These are phyloP conservation scores for Yarrowia osloensis DNA, from an alignment of 805 yeast genomes.

Conservation along the genomic window DNA sequence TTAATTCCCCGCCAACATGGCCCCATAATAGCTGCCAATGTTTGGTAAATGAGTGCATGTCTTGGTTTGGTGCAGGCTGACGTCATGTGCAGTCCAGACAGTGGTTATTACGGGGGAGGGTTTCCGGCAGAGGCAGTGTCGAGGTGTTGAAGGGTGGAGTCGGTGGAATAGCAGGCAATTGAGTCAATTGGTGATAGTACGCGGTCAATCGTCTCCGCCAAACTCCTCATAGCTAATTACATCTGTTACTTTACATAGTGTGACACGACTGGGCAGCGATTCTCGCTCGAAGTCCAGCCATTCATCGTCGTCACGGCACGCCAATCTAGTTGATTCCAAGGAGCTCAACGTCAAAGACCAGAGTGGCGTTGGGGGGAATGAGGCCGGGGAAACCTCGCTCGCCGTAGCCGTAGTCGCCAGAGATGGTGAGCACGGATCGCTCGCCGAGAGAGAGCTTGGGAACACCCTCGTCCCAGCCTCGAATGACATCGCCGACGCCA, in stretches of 20 bases:
- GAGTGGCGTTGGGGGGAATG: slow-evolving; percentile 95
- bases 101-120: background rate
- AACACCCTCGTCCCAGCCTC: slow-evolving; percentile 95
- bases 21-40: background rate
- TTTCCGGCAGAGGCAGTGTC: background rate
- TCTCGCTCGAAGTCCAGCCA: too few species aligned
- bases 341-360: slow-evolving; percentile 52
- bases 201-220: too few species aligned
- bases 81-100: background rate
- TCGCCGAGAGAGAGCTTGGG: slow-evolving; percentile 92
- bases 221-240: slow-evolving; percentile 12
- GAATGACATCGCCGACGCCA: slow-evolving; percentile 95
- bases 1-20: background rate
- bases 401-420: slow-evolving; percentile 93
- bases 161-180: too few species aligned
- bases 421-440: slow-evolving; percentile 87
- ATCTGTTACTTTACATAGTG: slow-evolving; percentile 23
- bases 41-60: background rate
- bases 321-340: slow-evolving; percentile 37
- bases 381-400: slow-evolving; percentile 93
- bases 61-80: background rate
- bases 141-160: too few species aligned
- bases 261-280: background rate
- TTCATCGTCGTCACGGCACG: background rate
- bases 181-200: too few species aligned